Base-by-base conservation (phyloP, 345 rosid species). In the Brassica carinata region DNA sequence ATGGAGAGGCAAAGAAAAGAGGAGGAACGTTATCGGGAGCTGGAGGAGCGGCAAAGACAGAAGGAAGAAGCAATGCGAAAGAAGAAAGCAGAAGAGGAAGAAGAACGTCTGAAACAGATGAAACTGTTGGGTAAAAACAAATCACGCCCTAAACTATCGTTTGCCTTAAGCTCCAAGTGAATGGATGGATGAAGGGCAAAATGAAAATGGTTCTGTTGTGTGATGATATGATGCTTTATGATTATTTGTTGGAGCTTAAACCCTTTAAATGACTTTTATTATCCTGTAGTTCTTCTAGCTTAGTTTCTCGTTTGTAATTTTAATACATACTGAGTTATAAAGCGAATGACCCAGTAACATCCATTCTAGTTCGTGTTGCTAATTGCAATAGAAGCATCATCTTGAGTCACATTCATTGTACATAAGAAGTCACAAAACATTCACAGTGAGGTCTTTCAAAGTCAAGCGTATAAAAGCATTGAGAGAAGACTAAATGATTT, bases 81-180 rank as follows among this genome's bases (percentile, higher is more conserved):
- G 87, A 93, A 90, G 90, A 92, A 90, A 77, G 94, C 89, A 8
- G 91, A 92, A 84, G 96, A 96, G 87, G 99, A 93, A 55, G 97
- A 92, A 87, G 98, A 93, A 66, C 92, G 99, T 9, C 69, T 64
- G 29, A 90, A 93, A 65, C 98, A 92, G 91, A 89, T 92, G 94
- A 93, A 90, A 82, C 84, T 96, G 71, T 81, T 96, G 86, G 99
- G 99, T 53, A 96, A 96, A 90, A 96, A 96, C 90, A 96, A 96
- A 75, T 84, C 94, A 30, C 86, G 98, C 30, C 98, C 99, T 0
- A 96, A 96, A 84, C 83, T 96, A 66, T 96, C 98, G 2, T 96
- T 96, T 53, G 98, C 95, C 1, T 66, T 96, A 6, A 93, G 96
- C 73, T 88, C 97, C 30, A 95, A 95, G 86, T 95, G 88, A 94